Evolutionary conservation across 2,329 filamentous ascomycete genomes (phyloP).

Genomic region (Ophiostoma pallidulum): DNA sequence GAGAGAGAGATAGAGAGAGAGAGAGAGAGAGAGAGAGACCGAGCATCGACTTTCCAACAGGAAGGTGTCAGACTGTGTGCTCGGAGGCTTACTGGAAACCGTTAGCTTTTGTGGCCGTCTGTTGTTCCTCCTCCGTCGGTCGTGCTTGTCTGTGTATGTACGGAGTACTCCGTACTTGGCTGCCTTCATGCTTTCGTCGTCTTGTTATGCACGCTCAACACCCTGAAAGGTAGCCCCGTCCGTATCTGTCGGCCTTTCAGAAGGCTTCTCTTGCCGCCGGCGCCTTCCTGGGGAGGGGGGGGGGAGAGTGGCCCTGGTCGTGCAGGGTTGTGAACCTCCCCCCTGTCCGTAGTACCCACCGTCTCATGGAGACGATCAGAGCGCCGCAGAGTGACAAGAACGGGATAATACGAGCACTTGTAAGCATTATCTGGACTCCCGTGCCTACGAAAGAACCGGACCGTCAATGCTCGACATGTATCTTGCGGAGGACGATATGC

Average conservation of each 20-base stretch:
- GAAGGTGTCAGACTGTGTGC: neutral
- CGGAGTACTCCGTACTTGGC: neutral
- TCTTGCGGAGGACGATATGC: too few relatives aligned
- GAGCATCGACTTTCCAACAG: neutral
- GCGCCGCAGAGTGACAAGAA: too few relatives aligned
- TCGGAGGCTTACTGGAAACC: conserved; percentile 6
- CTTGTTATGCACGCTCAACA: conserved; percentile 6
- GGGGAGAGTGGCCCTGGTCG: conserved; percentile 12
- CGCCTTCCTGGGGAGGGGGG: conserved; percentile 4
- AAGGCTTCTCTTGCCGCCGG: conserved; percentile 34
- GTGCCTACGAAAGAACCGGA: too few relatives aligned
- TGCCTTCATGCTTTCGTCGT: neutral
- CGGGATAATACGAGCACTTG: too few relatives aligned
- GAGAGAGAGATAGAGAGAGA: neutral
- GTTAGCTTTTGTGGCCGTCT: neutral
- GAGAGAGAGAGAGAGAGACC: neutral
- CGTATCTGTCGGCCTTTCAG: conserved; percentile 29
- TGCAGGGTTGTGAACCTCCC: conserved; percentile 7
- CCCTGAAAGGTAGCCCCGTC: neutral
- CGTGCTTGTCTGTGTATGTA: neutral
- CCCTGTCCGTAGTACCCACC: neutral
- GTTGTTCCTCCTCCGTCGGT: neutral
- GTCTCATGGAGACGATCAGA: neutral
- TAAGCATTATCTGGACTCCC: too few relatives aligned
- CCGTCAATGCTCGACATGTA: too few relatives aligned